A percentile compares a stretch with the other conserved stretches of the same genome.
Conservation (phyloP, 2,329 filamentous ascomycete species). For the Peltaster fructicola region DNA sequence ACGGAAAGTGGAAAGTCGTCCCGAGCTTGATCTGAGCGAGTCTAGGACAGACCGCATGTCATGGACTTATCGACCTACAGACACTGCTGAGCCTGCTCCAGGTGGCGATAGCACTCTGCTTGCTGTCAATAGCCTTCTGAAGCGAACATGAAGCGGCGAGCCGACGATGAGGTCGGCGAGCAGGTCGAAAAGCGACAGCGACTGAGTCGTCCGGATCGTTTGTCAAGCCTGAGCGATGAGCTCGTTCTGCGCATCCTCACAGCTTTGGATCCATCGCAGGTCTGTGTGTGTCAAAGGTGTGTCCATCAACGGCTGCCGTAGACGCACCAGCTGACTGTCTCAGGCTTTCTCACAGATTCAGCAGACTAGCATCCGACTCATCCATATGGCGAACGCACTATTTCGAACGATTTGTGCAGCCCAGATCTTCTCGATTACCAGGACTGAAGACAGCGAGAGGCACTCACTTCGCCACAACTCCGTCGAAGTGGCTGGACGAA, state of each 20-base stretch:
- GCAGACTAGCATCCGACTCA: conserved; percentile 55
- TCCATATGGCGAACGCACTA: conserved; percentile 86
- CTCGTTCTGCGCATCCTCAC: conserved; percentile 70
- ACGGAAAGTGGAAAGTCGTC: no score
- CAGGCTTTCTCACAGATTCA: conserved; percentile 59
- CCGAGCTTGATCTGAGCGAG: no score
- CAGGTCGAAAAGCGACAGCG: conserved; percentile 27
- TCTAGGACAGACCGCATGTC: no score
- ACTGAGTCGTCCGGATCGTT: conserved; percentile 41
- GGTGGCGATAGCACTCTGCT: no score
- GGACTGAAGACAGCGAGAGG: conserved; percentile 36
- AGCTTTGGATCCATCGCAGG: conserved; percentile 49
- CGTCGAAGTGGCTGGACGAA: conserved; percentile 45
- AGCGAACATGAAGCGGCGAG: conserved; percentile 25
- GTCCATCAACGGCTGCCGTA: conserved; percentile 4
- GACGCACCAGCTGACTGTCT: conserved; percentile 8
- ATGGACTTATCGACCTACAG: no score
- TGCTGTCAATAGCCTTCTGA: no score
- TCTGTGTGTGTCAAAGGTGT: conserved; percentile 47
- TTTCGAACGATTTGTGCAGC: conserved; percentile 71
- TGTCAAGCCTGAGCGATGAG: conserved; percentile 71
- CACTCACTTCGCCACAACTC: conserved; percentile 34
- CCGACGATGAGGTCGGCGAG: conserved; percentile 13
- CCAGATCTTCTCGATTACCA: conserved; percentile 58
- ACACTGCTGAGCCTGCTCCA: no score